phyloP scores from a whole-genome alignment of 352 stramenopile genomes.

The Phytophthora tentaculata region DNA sequence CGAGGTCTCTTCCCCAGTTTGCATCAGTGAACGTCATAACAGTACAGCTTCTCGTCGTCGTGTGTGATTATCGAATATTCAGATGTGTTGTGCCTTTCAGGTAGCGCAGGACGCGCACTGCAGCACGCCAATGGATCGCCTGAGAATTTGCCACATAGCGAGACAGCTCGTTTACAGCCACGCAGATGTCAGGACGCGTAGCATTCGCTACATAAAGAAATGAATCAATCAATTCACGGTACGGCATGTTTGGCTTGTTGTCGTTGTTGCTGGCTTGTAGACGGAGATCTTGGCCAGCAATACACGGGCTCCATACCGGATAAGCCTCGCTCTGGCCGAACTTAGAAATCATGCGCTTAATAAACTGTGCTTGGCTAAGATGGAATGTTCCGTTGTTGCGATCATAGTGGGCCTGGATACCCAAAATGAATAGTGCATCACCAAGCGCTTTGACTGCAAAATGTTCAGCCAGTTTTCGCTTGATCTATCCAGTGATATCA shows the following conservation, averaged over 20 bases:
- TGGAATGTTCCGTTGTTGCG: slow-evolving; percentile 7
- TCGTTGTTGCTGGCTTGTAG: neutral
- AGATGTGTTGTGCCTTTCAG: slow-evolving; percentile 17
- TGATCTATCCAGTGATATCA: too few relatives aligned
- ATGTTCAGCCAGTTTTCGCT: neutral
- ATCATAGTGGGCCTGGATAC: slow-evolving; percentile 22
- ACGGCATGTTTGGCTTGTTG: neutral
- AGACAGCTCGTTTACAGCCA: slow-evolving; percentile 2
- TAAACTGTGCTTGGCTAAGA: slow-evolving; percentile 14
- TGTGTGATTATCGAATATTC: neutral
- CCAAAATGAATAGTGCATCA: slow-evolving; percentile 3
- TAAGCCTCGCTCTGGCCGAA: slow-evolving; percentile 9
- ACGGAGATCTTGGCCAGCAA: slow-evolving; percentile 6
- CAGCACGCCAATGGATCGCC: slow-evolving; percentile 25
- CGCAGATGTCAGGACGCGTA: slow-evolving; percentile 24
- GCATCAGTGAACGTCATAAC: slow-evolving; percentile 2
- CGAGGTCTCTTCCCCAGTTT: slow-evolving; percentile 8
- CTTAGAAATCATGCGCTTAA: neutral
- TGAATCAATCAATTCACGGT: slow-evolving; percentile 20
- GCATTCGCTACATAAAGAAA: slow-evolving; percentile 32
- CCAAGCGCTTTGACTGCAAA: slow-evolving; percentile 29
- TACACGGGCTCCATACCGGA: slow-evolving; percentile 2
- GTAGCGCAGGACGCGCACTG: slow-evolving; percentile 10
- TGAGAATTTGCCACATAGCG: slow-evolving; percentile 19
- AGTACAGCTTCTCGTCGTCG: neutral